These are phyloP conservation scores for Neurospora hispaniola DNA, from an alignment of 495 filamentous ascomycete species.

Conservation along the genomic window DNA sequence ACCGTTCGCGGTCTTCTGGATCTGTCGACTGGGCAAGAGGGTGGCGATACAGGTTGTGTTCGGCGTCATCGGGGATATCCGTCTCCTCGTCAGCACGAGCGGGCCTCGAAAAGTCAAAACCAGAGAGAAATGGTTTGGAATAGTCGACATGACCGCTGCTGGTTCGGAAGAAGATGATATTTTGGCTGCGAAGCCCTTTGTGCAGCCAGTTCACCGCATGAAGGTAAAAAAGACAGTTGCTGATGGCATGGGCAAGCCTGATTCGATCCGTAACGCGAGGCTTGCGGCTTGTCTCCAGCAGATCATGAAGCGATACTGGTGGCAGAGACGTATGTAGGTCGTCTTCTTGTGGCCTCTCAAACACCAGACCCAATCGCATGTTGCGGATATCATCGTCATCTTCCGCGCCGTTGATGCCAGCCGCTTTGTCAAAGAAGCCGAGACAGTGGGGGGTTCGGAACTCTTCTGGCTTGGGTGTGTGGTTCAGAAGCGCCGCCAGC, in stretches of 20 bases:
- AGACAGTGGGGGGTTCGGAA: slow-evolving; percentile 36
- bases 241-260: slow-evolving; percentile 28
- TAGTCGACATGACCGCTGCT: slow-evolving; percentile 18
- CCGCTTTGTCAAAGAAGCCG: slow-evolving; percentile 33
- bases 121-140: slow-evolving; percentile 34
- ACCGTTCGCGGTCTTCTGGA: slow-evolving; percentile 23
- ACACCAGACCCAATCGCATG: slow-evolving; percentile 26
- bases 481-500: slow-evolving; percentile 30
- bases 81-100: slow-evolving; percentile 40
- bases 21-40: slow-evolving; percentile 32
- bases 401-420: slow-evolving; percentile 7
- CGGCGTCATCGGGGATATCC: slow-evolving; percentile 34
- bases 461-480: slow-evolving; percentile 30
- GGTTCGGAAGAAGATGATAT: slow-evolving; percentile 42
- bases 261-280: slow-evolving; percentile 26
- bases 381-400: slow-evolving; percentile 25
- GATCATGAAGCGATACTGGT: slow-evolving; percentile 24
- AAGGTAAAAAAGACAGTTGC: slow-evolving; percentile 32
- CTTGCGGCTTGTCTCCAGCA: slow-evolving; percentile 16
- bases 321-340: slow-evolving; percentile 20
- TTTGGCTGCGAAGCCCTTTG: slow-evolving; percentile 47
- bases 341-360: slow-evolving; percentile 23
- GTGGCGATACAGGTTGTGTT: slow-evolving; percentile 41
- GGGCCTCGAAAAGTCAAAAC: slow-evolving; percentile 47
- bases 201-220: slow-evolving; percentile 52